These are phyloP conservation scores for Ajuga reptans DNA, from an alignment of 305 asterid species.

Conservation along the genomic window DNA sequence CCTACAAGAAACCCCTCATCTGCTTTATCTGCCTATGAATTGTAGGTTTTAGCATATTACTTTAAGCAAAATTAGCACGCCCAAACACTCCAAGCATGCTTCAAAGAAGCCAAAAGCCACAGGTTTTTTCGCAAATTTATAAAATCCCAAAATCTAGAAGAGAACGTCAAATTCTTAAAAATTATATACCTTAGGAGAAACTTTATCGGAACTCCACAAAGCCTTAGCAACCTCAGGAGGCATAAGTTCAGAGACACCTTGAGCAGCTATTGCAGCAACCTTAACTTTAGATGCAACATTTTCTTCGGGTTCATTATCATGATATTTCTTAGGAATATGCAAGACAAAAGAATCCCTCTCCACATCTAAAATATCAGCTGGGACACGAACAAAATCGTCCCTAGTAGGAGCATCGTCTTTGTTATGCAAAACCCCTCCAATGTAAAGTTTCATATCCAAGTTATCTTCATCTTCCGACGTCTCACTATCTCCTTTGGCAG, in stretches of 20 bases:
- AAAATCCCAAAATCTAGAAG: not conserved
- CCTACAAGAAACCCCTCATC: too few relatives aligned
- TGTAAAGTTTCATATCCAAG: slow-evolving; percentile 65
- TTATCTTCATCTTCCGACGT: slow-evolving; percentile 44
- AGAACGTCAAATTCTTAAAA: not conserved
- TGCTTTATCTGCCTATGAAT: too few relatives aligned
- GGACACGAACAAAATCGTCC: slow-evolving; percentile 75
- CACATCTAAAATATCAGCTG: slow-evolving; percentile 60
- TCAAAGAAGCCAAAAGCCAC: too few relatives aligned
- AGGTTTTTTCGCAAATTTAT: not conserved
- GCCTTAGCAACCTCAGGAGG: slow-evolving; percentile 94
- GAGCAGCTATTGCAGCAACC: slow-evolving; percentile 57
- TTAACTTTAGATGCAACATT: slow-evolving; percentile 41
- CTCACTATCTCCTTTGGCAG: slow-evolving; percentile 44
- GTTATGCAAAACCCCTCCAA: slow-evolving; percentile 83
- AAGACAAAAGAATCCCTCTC: slow-evolving; percentile 80
- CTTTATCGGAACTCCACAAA: slow-evolving; percentile 65
- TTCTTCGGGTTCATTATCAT: slow-evolving; percentile 49
- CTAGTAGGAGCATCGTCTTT: slow-evolving; percentile 57
- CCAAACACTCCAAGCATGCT: too few relatives aligned
- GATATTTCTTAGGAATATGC: slow-evolving; percentile 54
- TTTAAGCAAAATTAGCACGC: too few relatives aligned
- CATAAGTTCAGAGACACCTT: slow-evolving; percentile 78
- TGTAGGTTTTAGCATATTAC: too few relatives aligned
- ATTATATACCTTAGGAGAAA: slow-evolving; percentile 61